Evolutionary conservation across 768 basidiomycete species (phyloP).

Genomic region (Russula virescens): DNA sequence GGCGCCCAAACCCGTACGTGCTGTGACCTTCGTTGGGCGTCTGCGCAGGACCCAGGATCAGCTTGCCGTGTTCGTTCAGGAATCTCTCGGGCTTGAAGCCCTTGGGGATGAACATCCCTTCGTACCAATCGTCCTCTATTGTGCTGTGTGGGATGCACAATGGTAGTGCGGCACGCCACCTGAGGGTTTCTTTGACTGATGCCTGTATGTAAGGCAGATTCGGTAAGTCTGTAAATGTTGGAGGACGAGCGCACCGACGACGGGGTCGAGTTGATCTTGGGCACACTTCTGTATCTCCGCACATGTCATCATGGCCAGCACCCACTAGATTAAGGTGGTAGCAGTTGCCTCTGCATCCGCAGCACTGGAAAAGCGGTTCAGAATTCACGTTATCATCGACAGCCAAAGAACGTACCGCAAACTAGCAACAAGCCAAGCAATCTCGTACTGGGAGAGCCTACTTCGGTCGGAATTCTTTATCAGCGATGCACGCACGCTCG

Average conservation of each 20-base stretch:
- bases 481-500: no score
- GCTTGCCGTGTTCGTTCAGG: slow-evolving; percentile 11
- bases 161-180: slow-evolving; percentile 5
- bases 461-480: slow-evolving; percentile 6
- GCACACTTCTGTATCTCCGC: slow-evolving; percentile 15
- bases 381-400: neutral
- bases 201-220: no score
- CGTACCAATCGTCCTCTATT: slow-evolving; percentile 29
- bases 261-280: slow-evolving; percentile 7
- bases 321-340: slow-evolving; percentile 5
- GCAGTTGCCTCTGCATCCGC: slow-evolving; percentile 8
- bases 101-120: slow-evolving; percentile 32
- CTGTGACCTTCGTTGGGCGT: slow-evolving; percentile 17
- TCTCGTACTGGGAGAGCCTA: slow-evolving; percentile 17
- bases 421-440: slow-evolving; percentile 18
- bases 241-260: slow-evolving; percentile 1
- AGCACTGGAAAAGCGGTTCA: neutral
- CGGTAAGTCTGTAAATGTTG: slow-evolving; percentile 3
- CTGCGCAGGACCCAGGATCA: slow-evolving; percentile 6
- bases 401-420: slow-evolving; percentile 10
- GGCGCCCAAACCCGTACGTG: slow-evolving; percentile 18
- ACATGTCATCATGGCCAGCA: no score
- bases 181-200: no score
- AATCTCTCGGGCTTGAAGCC: slow-evolving; percentile 26
- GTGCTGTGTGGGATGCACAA: neutral